Base-by-base conservation (phyloP, 129 eudicot species). In the Centrapalus pauciflorus region DNA sequence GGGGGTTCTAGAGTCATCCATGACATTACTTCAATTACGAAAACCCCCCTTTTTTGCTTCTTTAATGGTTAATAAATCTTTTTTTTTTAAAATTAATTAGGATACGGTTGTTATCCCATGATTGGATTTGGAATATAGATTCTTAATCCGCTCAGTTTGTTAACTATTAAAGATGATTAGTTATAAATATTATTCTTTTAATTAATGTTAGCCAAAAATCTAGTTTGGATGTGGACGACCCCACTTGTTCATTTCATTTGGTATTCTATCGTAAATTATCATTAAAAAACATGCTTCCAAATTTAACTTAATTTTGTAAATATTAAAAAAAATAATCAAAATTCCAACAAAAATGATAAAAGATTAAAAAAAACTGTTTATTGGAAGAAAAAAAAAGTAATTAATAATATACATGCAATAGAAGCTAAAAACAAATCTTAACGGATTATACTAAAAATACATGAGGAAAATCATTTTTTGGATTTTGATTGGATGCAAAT, bases 21-120 rank as follows among this genome's bases (percentile, higher is more conserved):
- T 67, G 59, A 50, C 8, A 52, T 55, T 7, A 54, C 38, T 41
- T 41, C 4, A 9, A 25, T 55, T 3, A 34, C 7, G 25, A 35
- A 26, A 43, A 25, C 26, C 5, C 8, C 5, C 50, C 10, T 67
- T n/a, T n/a, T n/a, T 67, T 67, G 52, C 61, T 24, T 67, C 23
- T 21, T 21, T 51, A n/a, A 12, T 19, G 57, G 5, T 17, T 25
- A 25, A 26, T 33, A 1, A 34, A 13, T n/a, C n/a, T n/a, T n/a
- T n/a, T n/a, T n/a, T n/a, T n/a, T n/a, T n/a, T n/a, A n/a, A 62
- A 51, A 34, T 33, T 32, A 54, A 5, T 55, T 54, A 66, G 72
- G 46, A 19, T 14, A 26, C 13, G 55, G 74, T 69, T 55, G 74
- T 55, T 55, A 69, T 38, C 56, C 46, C 29, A 69, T 69, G 74